phyloP scores from a whole-genome alignment of 2,329 filamentous ascomycete genomes.

The Sclerotiophoma versabilis region DNA sequence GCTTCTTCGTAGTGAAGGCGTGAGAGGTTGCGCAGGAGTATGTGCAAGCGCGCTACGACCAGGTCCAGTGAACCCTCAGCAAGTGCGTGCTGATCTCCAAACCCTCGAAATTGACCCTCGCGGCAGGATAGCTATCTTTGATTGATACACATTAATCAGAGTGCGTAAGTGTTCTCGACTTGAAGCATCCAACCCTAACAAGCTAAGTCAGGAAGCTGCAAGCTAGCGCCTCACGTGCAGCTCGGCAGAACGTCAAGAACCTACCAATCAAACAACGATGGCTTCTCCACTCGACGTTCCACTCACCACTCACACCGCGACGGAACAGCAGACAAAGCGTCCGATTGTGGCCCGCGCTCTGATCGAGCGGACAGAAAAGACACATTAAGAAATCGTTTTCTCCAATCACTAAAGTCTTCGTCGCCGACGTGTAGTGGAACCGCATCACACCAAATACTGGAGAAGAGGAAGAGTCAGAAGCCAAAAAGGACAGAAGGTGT shows the following conservation, averaged over 20 bases:
- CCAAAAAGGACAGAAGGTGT: no score
- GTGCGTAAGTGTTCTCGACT: conserved; percentile 7
- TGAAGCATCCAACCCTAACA: conserved; percentile 7
- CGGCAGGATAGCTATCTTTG: background rate
- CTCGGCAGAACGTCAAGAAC: conserved; percentile 31
- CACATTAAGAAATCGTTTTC: background rate
- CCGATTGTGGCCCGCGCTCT: background rate
- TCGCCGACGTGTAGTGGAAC: no score
- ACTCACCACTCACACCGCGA: background rate
- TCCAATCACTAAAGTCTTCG: no score
- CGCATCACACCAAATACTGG: background rate
- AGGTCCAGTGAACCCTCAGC: background rate
- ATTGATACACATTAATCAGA: background rate
- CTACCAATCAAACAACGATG: conserved; percentile 33
- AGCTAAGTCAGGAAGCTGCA: conserved; percentile 7
- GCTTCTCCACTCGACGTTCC: background rate
- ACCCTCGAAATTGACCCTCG: background rate
- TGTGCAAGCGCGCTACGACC: background rate
- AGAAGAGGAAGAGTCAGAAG: no score
- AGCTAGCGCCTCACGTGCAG: conserved; percentile 30
- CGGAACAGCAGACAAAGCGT: background rate
- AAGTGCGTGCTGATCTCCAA: background rate
- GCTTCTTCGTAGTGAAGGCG: background rate
- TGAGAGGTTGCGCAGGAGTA: background rate
- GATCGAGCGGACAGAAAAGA: no score